These are phyloP conservation scores for Pinus taeda DNA, from an alignment of 75 land plant genomes.

Conservation along the genomic window DNA sequence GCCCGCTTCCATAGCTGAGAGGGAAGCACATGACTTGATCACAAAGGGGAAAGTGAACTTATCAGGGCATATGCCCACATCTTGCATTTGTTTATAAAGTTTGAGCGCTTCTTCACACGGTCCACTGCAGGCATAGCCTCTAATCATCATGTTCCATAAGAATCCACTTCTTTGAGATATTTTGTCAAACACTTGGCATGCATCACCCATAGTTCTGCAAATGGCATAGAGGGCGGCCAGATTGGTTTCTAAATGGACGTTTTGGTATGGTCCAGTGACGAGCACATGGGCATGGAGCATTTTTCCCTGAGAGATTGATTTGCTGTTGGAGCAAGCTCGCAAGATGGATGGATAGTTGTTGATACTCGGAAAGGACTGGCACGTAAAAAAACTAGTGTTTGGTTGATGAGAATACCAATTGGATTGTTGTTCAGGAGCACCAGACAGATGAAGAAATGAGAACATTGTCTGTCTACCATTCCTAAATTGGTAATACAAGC, in stretches of 20 bases:
- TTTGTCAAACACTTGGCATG: slow-evolving; percentile 44
- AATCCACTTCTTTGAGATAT: slow-evolving; percentile 39
- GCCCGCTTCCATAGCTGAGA: slow-evolving; percentile 34
- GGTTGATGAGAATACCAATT: background rate
- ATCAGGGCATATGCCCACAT: slow-evolving; percentile 41
- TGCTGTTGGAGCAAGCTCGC: slow-evolving; percentile 13
- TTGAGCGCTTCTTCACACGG: slow-evolving; percentile 35
- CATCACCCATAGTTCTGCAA: slow-evolving; percentile 25
- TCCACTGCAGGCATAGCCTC: slow-evolving; percentile 60
- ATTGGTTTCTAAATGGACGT: slow-evolving; percentile 25
- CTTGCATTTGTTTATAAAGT: slow-evolving; percentile 36
- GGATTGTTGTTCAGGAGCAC: background rate
- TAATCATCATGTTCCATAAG: slow-evolving; percentile 58
- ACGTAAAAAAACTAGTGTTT: too few species aligned
- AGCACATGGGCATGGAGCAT: slow-evolving; percentile 35
- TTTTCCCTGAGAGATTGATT: slow-evolving; percentile 27
- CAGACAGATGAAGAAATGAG: background rate
- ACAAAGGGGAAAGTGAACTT: slow-evolving; percentile 53
- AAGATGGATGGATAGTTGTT: slow-evolving; percentile 23
- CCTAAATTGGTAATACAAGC: background rate
- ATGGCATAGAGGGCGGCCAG: slow-evolving; percentile 39
- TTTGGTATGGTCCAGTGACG: slow-evolving; percentile 10
- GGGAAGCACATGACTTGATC: slow-evolving; percentile 50
- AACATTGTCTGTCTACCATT: too few species aligned
- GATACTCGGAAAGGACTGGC: too few species aligned